Evolutionary conservation across 2,329 filamentous ascomycete genomes (phyloP).

Genomic region (Penicillium sp.): DNA sequence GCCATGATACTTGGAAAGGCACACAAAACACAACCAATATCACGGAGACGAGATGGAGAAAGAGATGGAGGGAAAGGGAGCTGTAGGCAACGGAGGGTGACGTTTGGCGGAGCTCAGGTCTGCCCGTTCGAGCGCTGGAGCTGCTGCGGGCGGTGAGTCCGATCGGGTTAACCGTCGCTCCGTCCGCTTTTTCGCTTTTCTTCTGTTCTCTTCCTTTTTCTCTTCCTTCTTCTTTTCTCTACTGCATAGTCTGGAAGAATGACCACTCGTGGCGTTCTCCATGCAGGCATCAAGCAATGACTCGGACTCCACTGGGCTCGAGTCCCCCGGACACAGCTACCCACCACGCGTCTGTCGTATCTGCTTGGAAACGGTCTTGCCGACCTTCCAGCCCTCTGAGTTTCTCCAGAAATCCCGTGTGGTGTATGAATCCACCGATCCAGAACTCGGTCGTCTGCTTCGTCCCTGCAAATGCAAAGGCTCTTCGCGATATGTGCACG

Average conservation of each 20-base stretch:
- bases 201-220: not conserved
- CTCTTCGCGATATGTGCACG: conserved; percentile 88
- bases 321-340: conserved; percentile 52
- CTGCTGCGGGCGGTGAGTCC: conserved; percentile 31
- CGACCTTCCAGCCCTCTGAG: conserved; percentile 58
- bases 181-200: conserved; percentile 1
- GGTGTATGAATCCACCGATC: conserved; percentile 71
- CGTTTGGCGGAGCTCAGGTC: conserved; percentile 29
- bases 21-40: conserved; percentile 8
- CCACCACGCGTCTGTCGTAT: conserved; percentile 79
- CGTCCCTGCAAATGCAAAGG: conserved; percentile 93
- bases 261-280: not conserved
- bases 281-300: conserved; percentile 23
- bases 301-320: conserved; percentile 29
- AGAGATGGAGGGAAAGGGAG: conserved; percentile 16
- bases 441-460: conserved; percentile 71
- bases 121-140: conserved; percentile 30
- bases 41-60: conserved; percentile 11
- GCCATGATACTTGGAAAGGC: conserved; percentile 63
- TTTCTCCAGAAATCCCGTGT: conserved; percentile 59
- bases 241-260: conserved; percentile 2
- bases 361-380: conserved; percentile 70
- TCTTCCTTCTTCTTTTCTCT: conserved; percentile 13
- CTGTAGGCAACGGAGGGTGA: conserved; percentile 29
- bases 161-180: conserved; percentile 15